Conservation (phyloP, 2,329 filamentous ascomycete genomes). For the Fusarium metavorans region DNA sequence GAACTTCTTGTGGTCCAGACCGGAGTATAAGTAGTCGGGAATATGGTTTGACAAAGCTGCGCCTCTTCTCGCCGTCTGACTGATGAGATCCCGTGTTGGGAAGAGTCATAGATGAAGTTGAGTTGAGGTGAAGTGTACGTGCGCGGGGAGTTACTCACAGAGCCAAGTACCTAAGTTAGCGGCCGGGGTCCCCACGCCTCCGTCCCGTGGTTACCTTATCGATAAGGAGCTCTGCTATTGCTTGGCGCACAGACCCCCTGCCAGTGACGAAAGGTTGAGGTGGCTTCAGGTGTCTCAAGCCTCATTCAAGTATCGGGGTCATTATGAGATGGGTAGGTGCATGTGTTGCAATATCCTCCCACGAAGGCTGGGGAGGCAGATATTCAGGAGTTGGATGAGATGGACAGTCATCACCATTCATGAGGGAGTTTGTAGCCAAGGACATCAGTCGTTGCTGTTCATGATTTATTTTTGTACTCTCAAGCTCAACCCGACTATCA, state of each 20-base stretch:
- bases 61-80: slow-evolving; percentile 41
- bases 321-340: background rate
- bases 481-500: slow-evolving; percentile 11
- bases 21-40: slow-evolving; percentile 21
- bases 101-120: slow-evolving; percentile 45
- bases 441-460: slow-evolving; percentile 6
- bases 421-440: no score
- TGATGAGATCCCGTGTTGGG: slow-evolving; percentile 21
- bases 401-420: background rate
- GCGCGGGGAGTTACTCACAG: slow-evolving; percentile 42
- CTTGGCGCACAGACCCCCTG: slow-evolving; percentile 12
- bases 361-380: background rate
- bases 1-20: background rate
- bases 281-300: slow-evolving; percentile 16
- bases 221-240: slow-evolving; percentile 28
- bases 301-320: slow-evolving; percentile 37
- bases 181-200: slow-evolving; percentile 6
- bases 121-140: slow-evolving; percentile 8
- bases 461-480: slow-evolving; percentile 7
- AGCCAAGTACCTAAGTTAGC: background rate
- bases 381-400: background rate
- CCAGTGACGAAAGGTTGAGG: background rate
- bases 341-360: background rate
- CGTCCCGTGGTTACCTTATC: slow-evolving; percentile 23
- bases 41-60: slow-evolving; percentile 20